Evolutionary conservation across 2,329 filamentous ascomycete genomes (phyloP).

Genomic region (Dichotomopilus funicola): DNA sequence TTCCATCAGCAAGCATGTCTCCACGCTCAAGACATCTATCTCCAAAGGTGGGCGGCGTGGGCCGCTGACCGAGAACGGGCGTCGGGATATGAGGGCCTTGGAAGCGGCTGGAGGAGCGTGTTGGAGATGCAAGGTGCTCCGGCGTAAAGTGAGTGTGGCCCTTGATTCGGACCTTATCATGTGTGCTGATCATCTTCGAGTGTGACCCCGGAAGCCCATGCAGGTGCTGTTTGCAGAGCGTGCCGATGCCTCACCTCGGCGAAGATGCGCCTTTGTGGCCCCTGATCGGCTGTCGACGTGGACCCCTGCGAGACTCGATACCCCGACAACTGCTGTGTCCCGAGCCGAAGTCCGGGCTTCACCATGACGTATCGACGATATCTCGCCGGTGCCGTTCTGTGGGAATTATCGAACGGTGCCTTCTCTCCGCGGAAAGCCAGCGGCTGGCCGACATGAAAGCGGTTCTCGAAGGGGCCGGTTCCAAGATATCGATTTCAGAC

Average conservation of each 20-base stretch:
- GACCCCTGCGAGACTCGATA: slow-evolving; percentile 25
- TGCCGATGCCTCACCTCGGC: slow-evolving; percentile 26
- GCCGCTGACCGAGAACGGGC: slow-evolving; percentile 25
- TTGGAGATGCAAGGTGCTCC: slow-evolving; percentile 29
- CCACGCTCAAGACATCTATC: slow-evolving; percentile 21
- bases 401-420: slow-evolving; percentile 19
- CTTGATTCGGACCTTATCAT: not conserved
- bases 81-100: slow-evolving; percentile 26
- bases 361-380: not conserved
- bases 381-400: slow-evolving; percentile 16
- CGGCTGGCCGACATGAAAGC: slow-evolving; percentile 27
- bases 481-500: slow-evolving; percentile 22
- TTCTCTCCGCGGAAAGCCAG: slow-evolving; percentile 26
- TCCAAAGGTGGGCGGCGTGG: slow-evolving; percentile 26
- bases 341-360: slow-evolving; percentile 9
- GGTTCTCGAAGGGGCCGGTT: slow-evolving; percentile 24
- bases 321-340: slow-evolving; percentile 25
- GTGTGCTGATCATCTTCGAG: slow-evolving; percentile 11
- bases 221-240: slow-evolving; percentile 25
- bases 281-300: slow-evolving; percentile 28
- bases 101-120: slow-evolving; percentile 28
- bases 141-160: slow-evolving; percentile 20
- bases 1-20: slow-evolving; percentile 24
- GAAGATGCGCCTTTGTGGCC: slow-evolving; percentile 29
- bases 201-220: slow-evolving; percentile 27